Evolutionary conservation across 2,329 filamentous ascomycete genomes (phyloP).

Genomic region (Chrysosporium keratinophilum): DNA sequence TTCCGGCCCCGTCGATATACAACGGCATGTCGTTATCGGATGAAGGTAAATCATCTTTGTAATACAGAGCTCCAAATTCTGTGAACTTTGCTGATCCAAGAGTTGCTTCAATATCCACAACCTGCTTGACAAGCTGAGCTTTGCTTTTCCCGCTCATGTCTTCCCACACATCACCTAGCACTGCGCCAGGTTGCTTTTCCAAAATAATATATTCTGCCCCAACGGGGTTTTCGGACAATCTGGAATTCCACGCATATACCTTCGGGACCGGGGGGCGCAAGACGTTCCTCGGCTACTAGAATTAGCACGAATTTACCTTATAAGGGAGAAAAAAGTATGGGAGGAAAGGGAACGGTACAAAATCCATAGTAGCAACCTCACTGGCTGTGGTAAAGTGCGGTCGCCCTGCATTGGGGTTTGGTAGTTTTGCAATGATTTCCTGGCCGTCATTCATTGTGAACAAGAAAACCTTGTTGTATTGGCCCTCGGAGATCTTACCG

Average conservation of each 20-base stretch:
- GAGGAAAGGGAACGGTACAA: conserved; percentile 13
- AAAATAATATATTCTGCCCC: conserved; percentile 21
- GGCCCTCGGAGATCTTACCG: conserved; percentile 23
- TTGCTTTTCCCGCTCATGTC: conserved; percentile 19
- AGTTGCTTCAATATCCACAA: conserved; percentile 18
- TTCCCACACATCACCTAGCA: conserved; percentile 19
- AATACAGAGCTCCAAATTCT: conserved; percentile 19
- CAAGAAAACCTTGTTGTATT: conserved; percentile 26
- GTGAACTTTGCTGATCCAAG: conserved; percentile 18
- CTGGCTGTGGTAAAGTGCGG: conserved; percentile 8
- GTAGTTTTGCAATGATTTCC: conserved; percentile 12
- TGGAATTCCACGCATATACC: conserved; percentile 17
- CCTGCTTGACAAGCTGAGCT: conserved; percentile 17
- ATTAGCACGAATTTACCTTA: conserved; percentile 31
- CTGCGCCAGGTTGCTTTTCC: conserved; percentile 16
- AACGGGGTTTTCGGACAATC: conserved; percentile 14
- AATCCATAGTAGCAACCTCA: conserved; percentile 20
- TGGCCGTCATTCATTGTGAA: conserved; percentile 17
- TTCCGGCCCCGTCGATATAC: conserved; percentile 12
- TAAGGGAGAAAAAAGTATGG: conserved; percentile 5
- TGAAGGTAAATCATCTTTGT: conserved; percentile 17
- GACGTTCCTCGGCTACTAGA: conserved; percentile 24
- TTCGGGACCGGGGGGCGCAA: conserved; percentile 20
- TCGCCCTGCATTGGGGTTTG: conserved; percentile 11
- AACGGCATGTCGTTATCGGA: conserved; percentile 9